Conservation (phyloP, 1,139 yeast genomes). For the Kurtzmaniella natalensis region DNA sequence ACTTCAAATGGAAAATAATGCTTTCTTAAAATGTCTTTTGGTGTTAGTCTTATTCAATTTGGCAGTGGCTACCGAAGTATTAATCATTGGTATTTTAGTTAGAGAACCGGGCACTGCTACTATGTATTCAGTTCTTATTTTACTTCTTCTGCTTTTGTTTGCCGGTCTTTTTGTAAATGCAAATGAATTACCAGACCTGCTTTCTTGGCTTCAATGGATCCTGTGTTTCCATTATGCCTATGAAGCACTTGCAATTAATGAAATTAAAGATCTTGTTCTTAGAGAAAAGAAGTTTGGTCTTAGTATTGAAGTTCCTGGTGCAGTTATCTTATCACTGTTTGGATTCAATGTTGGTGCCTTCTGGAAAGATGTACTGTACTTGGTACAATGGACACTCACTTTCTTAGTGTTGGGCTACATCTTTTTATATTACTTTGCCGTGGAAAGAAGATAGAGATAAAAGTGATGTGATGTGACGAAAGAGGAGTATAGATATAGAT, state of each 20-base stretch:
- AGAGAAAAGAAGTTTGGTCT: slow-evolving; percentile 88
- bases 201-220: slow-evolving; percentile 76
- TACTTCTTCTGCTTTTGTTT: slow-evolving; percentile 79
- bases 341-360: slow-evolving; percentile 85
- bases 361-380: slow-evolving; percentile 55
- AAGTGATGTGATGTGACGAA: background rate
- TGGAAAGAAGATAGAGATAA: slow-evolving; percentile 58
- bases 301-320: slow-evolving; percentile 97
- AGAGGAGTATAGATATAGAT: no score
- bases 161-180: slow-evolving; percentile 91
- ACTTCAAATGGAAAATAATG: slow-evolving; percentile 69
- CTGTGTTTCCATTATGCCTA: slow-evolving; percentile 95
- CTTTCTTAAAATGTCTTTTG: slow-evolving; percentile 66
- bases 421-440: slow-evolving; percentile 66
- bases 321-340: slow-evolving; percentile 89
- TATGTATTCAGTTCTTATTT: slow-evolving; percentile 76
- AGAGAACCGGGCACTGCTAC: slow-evolving; percentile 94
- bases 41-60: slow-evolving; percentile 79
- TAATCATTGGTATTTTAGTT: slow-evolving; percentile 80
- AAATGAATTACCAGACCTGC: slow-evolving; percentile 64
- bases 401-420: slow-evolving; percentile 69
- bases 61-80: slow-evolving; percentile 78
- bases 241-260: slow-evolving; percentile 88
- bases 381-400: slow-evolving; percentile 44
- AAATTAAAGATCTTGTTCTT: slow-evolving; percentile 81